Evolutionary conservation across 306 rosid genomes (phyloP).

Genomic region (Medicago ruthenica): DNA sequence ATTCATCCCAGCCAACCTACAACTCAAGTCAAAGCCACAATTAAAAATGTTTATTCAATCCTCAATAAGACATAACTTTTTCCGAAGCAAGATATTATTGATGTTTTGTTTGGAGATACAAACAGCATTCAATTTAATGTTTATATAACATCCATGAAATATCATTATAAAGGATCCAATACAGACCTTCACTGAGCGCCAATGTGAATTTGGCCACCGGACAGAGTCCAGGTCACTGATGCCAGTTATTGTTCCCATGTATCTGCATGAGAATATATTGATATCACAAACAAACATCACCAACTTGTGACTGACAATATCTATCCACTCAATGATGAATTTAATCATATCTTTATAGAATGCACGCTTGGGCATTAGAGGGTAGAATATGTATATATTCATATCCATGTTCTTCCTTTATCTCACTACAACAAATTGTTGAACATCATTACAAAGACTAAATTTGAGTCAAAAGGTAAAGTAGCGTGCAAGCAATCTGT

Average conservation of each 20-base stretch:
- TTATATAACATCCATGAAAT: background rate
- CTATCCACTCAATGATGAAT: conserved; percentile 7
- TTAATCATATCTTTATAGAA: conserved; percentile 15
- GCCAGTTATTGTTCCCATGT: conserved; percentile 98
- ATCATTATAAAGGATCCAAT: conserved; percentile 4
- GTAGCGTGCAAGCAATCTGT: background rate
- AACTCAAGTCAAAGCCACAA: conserved; percentile 37
- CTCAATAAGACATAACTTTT: conserved; percentile 4
- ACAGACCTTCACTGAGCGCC: conserved; percentile 99
- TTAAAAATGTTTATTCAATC: background rate
- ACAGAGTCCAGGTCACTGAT: conserved; percentile 82
- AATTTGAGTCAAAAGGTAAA: background rate
- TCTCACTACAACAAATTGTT: background rate
- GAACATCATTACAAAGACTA: background rate
- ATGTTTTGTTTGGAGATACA: conserved; percentile 22
- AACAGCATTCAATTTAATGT: conserved; percentile 34
- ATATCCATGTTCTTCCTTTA: conserved; percentile 8
- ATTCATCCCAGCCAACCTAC: conserved; percentile 99
- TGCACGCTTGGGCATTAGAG: background rate
- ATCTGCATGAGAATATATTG: conserved; percentile 46
- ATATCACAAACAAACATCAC: conserved; percentile 16
- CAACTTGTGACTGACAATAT: conserved; percentile 12
- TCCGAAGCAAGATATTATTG: background rate
- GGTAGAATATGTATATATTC: conserved; percentile 27
- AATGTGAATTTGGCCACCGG: conserved; percentile 91